These are phyloP conservation scores for Pluteus cervinus DNA, from an alignment of 768 basidiomycete species.

Conservation along the genomic window DNA sequence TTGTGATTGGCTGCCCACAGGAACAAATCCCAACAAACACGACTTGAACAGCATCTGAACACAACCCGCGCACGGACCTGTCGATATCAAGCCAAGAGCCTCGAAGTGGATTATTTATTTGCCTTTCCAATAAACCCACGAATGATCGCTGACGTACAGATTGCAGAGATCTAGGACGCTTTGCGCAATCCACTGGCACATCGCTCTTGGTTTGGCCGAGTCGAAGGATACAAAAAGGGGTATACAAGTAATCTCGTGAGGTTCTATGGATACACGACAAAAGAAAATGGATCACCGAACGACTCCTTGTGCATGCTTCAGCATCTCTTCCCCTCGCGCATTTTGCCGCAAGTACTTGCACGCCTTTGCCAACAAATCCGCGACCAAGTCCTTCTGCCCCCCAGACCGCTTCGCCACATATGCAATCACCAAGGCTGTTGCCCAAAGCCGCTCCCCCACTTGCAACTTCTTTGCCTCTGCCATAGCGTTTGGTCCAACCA, in stretches of 20 bases:
- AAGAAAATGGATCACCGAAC: too few relatives aligned
- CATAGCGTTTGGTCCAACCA: constrained; percentile 34
- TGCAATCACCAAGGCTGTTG: constrained; percentile 40
- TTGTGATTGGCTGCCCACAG: constrained; percentile 20
- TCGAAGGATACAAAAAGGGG: too few relatives aligned
- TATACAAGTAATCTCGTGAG: too few relatives aligned
- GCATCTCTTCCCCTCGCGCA: constrained; percentile 12
- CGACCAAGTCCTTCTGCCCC: constrained; percentile 34
- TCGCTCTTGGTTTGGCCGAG: too few relatives aligned
- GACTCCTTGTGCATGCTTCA: constrained; percentile 13
- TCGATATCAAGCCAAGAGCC: too few relatives aligned
- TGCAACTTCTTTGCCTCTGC: constrained; percentile 21
- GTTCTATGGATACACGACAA: too few relatives aligned
- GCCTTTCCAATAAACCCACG: too few relatives aligned
- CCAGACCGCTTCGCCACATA: constrained; percentile 34
- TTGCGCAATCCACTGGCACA: too few relatives aligned
- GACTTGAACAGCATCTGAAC: neutral
- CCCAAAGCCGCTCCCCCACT: constrained; percentile 37
- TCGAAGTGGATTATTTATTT: too few relatives aligned
- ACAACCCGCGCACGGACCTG: constrained; percentile 39
- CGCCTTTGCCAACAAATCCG: constrained; percentile 35
- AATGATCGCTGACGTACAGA: too few relatives aligned
- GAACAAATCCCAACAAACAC: neutral
- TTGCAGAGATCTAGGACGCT: too few relatives aligned
- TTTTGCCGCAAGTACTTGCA: constrained; percentile 26